Evolutionary conservation across 2,329 filamentous ascomycete genomes (phyloP).

Genomic region (Sclerotinia borealis): DNA sequence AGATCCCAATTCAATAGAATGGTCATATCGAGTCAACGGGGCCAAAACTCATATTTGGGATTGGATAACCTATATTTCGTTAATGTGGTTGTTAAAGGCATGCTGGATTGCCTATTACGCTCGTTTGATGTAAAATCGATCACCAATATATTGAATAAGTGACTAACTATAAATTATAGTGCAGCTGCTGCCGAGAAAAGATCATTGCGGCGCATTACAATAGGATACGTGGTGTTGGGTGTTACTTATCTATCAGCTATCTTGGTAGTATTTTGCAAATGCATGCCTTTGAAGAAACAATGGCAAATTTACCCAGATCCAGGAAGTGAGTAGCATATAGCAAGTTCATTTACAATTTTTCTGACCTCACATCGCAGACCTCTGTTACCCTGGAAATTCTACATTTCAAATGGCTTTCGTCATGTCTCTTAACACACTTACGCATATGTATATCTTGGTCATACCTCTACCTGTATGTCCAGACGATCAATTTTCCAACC

Average conservation of each 20-base stretch:
- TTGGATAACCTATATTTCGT: constrained; percentile 5
- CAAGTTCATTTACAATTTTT: neutral
- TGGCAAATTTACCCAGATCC: constrained; percentile 11
- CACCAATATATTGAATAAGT: neutral
- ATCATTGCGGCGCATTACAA: neutral
- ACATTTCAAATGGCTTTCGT: neutral
- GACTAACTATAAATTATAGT: neutral
- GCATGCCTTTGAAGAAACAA: constrained; percentile 7
- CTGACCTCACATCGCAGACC: neutral
- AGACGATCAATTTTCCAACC: neutral
- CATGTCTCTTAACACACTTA: constrained; percentile 1
- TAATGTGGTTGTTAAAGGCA: constrained; percentile 2
- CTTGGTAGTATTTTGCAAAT: constrained; percentile 3
- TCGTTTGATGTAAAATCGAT: neutral
- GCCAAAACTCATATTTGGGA: constrained; percentile 2
- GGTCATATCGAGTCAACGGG: constrained; percentile 3
- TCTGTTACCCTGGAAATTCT: constrained; percentile 3
- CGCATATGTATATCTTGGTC: neutral
- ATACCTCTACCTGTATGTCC: constrained; percentile 4
- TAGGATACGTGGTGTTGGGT: neutral
- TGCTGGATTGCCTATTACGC: constrained; percentile 5
- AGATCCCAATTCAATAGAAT: constrained; percentile 4
- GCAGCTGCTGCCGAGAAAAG: neutral
- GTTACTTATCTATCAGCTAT: constrained; percentile 2
- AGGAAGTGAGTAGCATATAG: neutral